Evolutionary conservation across 495 filamentous ascomycete genomes (phyloP), one percentile per base, ranked within the genome.

Genomic region (Xylaria palmicola): DNA sequence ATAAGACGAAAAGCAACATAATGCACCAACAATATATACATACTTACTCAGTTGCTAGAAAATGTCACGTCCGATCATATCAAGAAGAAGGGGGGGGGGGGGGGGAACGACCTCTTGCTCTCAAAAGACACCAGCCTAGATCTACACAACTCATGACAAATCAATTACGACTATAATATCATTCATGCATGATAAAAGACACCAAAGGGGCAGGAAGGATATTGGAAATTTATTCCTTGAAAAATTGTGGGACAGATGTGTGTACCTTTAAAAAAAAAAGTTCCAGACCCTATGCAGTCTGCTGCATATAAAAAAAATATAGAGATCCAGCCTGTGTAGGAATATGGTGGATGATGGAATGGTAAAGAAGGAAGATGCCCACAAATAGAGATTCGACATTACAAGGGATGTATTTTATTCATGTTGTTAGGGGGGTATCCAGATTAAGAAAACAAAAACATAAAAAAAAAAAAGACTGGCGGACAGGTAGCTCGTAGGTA

Each of bases 401-500:
- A 53, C 40, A 61, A 55, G 27, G 2, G 27, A 29, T 30, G 59
- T 53, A 60, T 47, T 55, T 45, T 32, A 32, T 39, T 45, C 40
- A 48, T 48, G 48, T 54, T 48, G 40, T 24, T 4, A 6, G 43
- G 32, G 30, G 59, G 59, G 59, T 61, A 61, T 61, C 59, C 59
- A 61, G 59, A 61, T n/a, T n/a, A n/a, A n/a, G n/a, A n/a, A n/a
- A n/a, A n/a, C n/a, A n/a, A n/a, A n/a, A n/a, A n/a, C n/a, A n/a
- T 29, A 37, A 19, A 47, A 47, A 34, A 26, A 54, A 34, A 44
- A 61, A 4, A 32, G 44, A 29, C 15, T 47, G 50, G 41, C 22
- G 10, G 32, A 13, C 29, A 30, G 32, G n/a, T 27, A 34, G 48
- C 26, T 45, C 39, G 41, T 39, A 47, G n/a, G 50, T 48, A 39